These are phyloP conservation scores for Astraeus odoratus DNA, from an alignment of 768 basidiomycete genomes.

Conservation along the genomic window DNA sequence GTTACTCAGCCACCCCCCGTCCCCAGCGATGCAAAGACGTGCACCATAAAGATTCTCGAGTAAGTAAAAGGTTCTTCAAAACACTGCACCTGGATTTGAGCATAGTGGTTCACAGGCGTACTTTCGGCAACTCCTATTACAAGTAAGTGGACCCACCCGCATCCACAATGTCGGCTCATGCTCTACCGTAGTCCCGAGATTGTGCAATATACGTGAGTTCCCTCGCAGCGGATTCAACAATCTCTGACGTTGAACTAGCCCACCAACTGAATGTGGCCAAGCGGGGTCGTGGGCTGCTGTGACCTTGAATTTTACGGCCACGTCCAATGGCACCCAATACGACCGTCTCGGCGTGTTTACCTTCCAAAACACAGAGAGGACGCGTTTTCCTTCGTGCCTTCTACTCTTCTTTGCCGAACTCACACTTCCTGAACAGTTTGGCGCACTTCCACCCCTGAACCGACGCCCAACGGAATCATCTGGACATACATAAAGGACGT, in stretches of 20 bases:
- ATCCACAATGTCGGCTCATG: neutral
- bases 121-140: conserved; percentile 68
- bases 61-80: conserved; percentile 25
- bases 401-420: neutral
- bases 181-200: conserved; percentile 47
- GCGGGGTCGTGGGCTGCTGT: conserved; percentile 70
- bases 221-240: neutral
- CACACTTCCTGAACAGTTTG: conserved; percentile 41
- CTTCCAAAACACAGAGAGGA: conserved; percentile 73
- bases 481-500: conserved; percentile 78
- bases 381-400: conserved; percentile 13
- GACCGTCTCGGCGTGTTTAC: conserved; percentile 69
- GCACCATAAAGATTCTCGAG: conserved; percentile 61
- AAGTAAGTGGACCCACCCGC: conserved; percentile 33
- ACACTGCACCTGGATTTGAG: neutral
- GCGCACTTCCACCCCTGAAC: conserved; percentile 78
- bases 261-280: conserved; percentile 64
- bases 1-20: conserved; percentile 67
- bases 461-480: conserved; percentile 61
- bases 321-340: conserved; percentile 72
- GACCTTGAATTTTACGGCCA: conserved; percentile 70
- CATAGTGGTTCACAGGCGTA: conserved; percentile 37
- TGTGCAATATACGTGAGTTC: conserved; percentile 51
- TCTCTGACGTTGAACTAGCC: conserved; percentile 31
- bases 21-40: conserved; percentile 52